Percentiles rank a stretch among this genome's conserved stretches.
Conservation (phyloP, 2,329 filamentous ascomycete species). For the Colletotrichum chrysophilum region DNA sequence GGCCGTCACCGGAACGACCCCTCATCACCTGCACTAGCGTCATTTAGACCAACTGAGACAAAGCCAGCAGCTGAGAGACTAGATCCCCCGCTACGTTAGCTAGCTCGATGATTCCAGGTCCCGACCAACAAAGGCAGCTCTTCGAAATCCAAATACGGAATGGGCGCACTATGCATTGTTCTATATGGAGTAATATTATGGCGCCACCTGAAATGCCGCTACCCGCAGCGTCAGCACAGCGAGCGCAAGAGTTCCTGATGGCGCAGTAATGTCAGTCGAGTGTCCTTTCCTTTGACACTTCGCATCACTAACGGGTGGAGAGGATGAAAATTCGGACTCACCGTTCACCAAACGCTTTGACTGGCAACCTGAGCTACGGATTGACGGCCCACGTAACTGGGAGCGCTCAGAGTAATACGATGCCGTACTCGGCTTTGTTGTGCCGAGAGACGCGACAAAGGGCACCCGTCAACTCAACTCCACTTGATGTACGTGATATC, state of each 20-base stretch:
- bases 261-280: not conserved
- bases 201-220: not conserved
- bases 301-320: not conserved
- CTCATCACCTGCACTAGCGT: not conserved
- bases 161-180: not conserved
- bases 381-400: not conserved
- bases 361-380: not conserved
- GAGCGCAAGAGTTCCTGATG: not conserved
- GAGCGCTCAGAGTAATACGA: slow-evolving; percentile 1
- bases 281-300: not conserved
- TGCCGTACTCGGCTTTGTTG: not conserved
- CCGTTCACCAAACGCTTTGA: not conserved
- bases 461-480: not conserved
- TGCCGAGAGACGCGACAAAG: not conserved
- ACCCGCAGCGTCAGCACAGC: not conserved
- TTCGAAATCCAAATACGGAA: not conserved
- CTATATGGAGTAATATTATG: not conserved
- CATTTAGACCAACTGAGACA: not conserved
- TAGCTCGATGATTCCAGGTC: not conserved
- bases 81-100: not conserved
- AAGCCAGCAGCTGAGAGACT: not conserved
- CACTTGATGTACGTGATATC: not conserved
- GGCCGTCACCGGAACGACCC: not conserved
- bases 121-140: not conserved
- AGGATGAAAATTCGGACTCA: not conserved